phyloP scores from a whole-genome alignment of 2,329 filamentous ascomycete genomes.

The Colletotrichum sp. region DNA sequence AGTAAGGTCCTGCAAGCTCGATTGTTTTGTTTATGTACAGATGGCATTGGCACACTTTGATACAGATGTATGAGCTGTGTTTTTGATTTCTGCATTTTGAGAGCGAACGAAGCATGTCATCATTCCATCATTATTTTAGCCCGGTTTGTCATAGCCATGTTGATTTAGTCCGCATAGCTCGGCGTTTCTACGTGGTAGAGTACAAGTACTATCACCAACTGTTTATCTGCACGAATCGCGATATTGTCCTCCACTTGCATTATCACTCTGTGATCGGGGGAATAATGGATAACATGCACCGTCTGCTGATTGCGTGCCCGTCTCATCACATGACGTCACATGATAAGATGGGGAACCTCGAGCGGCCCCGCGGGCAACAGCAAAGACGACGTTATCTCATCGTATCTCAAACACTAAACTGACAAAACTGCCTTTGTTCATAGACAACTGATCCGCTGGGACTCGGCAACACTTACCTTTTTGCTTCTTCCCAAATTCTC shows the following conservation, averaged over 20 bases:
- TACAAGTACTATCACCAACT: background rate
- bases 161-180: background rate
- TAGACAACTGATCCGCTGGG: background rate
- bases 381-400: background rate
- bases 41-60: background rate
- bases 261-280: background rate
- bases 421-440: rapidly evolving
- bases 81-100: background rate
- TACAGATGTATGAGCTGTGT: background rate
- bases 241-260: background rate
- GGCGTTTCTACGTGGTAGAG: background rate
- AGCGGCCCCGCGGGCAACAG: background rate
- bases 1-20: background rate
- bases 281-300: background rate
- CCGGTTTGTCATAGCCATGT: background rate
- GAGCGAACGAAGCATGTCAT: background rate
- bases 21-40: background rate
- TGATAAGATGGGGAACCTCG: background rate
- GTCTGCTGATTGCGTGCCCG: background rate
- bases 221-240: background rate
- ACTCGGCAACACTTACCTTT: background rate
- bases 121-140: background rate
- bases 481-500: background rate
- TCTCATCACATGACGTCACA: conserved; percentile 9
- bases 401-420: background rate